Base-by-base conservation (phyloP, 2,329 filamentous ascomycete genomes). In the Verticillium longisporum region DNA sequence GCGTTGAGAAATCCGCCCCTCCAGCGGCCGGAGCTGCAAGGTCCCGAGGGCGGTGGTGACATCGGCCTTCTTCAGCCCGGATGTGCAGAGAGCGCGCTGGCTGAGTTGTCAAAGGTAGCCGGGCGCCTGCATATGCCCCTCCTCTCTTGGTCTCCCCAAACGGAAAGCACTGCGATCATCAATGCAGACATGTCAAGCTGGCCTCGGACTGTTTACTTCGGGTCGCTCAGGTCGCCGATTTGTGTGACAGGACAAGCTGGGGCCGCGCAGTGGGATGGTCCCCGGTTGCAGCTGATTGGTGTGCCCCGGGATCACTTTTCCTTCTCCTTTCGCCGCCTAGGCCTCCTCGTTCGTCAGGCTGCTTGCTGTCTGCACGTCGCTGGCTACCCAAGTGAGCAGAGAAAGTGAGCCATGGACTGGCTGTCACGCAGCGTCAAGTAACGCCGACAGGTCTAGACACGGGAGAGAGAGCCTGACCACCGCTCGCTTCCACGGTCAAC, bases 21-120 rank as follows among this genome's bases (percentile, higher is more conserved):
- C 41, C 33, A 38, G 45, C 50, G 56, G 36, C 41, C 56, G 61
- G 56, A 61, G 59, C 56, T 65, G 64, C 60, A 63, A 63, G 58
- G 61, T 59, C 64, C 64, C 61, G 61, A 58, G 34, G 14, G 31
- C 15, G 50, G 33, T 33, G 59, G 21, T 18, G 57, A 13, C 34
- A 55, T 58, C 26, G 34, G 50, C 45, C n/a, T n/a, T n/a, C 53
- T 55, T 59, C 55, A 61, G 55, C 58, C 53, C n/a, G 62, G 26
- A 21, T 54, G 26, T 18, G n/a, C 41, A 50, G 32, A 36, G n/a
- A n/a, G n/a, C n/a, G 15, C 32, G 32, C 36, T 36, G 55, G n/a
- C 15, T 36, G 55, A n/a, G 55, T 33, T 36, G 41, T 50, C 37
- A n/a, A 31, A 58, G n/a, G n/a, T 18, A 50, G 37, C 34, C 56